Evolutionary conservation across 2,329 filamentous ascomycete species (phyloP).

Genomic region (Phymatotrichopsis omnivora): DNA sequence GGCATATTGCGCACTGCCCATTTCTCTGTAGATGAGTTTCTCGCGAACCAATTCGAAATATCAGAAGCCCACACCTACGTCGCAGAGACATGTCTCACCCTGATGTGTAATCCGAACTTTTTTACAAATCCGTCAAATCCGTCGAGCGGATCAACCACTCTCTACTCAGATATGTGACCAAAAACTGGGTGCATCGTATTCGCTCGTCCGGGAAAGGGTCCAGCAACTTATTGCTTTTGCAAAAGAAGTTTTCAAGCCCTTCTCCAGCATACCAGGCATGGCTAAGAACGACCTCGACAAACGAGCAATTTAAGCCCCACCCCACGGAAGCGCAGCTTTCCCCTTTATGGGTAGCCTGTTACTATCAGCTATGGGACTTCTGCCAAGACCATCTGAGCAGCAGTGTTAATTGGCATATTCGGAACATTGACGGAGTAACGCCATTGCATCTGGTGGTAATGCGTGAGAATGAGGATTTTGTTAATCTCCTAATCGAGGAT

Average conservation of each 20-base stretch:
- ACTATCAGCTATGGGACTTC: no score
- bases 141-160: not conserved
- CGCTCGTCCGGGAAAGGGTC: not conserved
- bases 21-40: constrained; percentile 9
- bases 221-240: not conserved
- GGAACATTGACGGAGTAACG: no score
- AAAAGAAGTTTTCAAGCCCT: not conserved
- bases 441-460: no score
- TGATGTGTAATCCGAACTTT: no score
- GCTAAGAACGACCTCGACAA: no score
- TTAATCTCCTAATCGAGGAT: not conserved
- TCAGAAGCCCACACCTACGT: not conserved
- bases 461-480: not conserved
- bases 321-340: no score
- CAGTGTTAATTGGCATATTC: no score
- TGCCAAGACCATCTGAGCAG: no score
- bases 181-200: not conserved
- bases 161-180: not conserved
- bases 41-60: not conserved
- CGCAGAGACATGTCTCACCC: not conserved
- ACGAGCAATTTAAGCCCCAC: no score
- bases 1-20: constrained; percentile 8
- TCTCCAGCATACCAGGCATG: not conserved
- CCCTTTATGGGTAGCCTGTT: no score
- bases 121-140: not conserved